Conservation (phyloP, 2,329 filamentous ascomycete genomes). For the Clarireedia sp. region DNA sequence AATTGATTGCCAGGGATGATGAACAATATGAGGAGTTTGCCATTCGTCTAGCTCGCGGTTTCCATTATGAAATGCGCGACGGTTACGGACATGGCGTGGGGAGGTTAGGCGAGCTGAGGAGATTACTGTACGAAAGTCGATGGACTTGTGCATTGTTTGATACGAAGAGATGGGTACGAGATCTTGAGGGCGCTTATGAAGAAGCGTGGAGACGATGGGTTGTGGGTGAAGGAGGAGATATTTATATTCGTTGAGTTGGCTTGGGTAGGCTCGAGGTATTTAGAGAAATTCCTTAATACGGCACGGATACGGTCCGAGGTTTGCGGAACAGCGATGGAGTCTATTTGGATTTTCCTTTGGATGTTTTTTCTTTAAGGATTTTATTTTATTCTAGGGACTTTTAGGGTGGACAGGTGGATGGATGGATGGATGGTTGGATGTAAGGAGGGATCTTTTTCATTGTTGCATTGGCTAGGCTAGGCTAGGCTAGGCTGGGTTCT, state of each 20-base stretch:
- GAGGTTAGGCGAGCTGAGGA: constrained; percentile 69
- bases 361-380: not conserved
- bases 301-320: no score
- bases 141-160: constrained; percentile 87
- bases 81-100: constrained; percentile 52
- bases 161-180: constrained; percentile 81
- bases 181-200: constrained; percentile 82
- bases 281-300: no score
- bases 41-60: constrained; percentile 53
- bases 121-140: constrained; percentile 72
- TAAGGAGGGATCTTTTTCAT: not conserved
- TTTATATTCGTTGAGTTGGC: constrained; percentile 52
- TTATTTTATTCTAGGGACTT: not conserved
- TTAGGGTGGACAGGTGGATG: not conserved
- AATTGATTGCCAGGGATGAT: constrained; percentile 73
- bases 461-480: not conserved
- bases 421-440: not conserved
- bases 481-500: not conserved
- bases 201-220: constrained; percentile 88
- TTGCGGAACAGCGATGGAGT: not conserved
- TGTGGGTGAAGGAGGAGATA: constrained; percentile 78
- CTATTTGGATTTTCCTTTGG: no score
- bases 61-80: constrained; percentile 47
- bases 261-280: no score
- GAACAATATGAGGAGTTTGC: constrained; percentile 78